Evolutionary conservation across 2,329 filamentous ascomycete genomes (phyloP).

Genomic region (Colletotrichum truncatum): DNA sequence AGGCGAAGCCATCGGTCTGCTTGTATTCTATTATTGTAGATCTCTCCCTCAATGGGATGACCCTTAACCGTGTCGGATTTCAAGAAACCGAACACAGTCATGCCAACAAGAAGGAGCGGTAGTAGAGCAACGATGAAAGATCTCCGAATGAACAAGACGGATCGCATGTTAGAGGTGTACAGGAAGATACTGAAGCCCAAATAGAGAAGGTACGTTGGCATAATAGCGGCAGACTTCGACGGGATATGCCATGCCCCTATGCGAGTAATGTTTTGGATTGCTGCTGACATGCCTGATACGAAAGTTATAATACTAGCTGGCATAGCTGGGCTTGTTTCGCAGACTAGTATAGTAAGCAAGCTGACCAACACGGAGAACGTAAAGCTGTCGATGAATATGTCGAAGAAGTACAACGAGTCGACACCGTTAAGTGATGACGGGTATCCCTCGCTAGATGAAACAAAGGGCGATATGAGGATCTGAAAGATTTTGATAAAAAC

Average conservation of each 20-base stretch:
- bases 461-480: slow-evolving; percentile 42
- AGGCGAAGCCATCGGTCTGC: slow-evolving; percentile 59
- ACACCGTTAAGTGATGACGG: slow-evolving; percentile 41
- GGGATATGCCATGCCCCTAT: slow-evolving; percentile 57
- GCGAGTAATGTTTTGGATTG: slow-evolving; percentile 44
- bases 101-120: slow-evolving; percentile 44
- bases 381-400: slow-evolving; percentile 58
- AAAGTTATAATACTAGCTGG: slow-evolving; percentile 54
- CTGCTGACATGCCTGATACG: slow-evolving; percentile 47
- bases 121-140: slow-evolving; percentile 49
- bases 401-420: slow-evolving; percentile 57
- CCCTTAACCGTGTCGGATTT: slow-evolving; percentile 38
- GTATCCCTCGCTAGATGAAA: slow-evolving; percentile 32
- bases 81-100: slow-evolving; percentile 46
- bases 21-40: slow-evolving; percentile 57
- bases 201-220: slow-evolving; percentile 49
- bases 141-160: slow-evolving; percentile 53
- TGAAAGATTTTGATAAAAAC: slow-evolving; percentile 48
- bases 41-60: slow-evolving; percentile 59
- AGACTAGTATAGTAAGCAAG: slow-evolving; percentile 55
- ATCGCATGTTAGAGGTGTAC: slow-evolving; percentile 53
- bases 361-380: slow-evolving; percentile 53
- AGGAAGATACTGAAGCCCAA: slow-evolving; percentile 53
- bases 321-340: slow-evolving; percentile 54
- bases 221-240: slow-evolving; percentile 44